Evolutionary conservation across 2,329 filamentous ascomycete genomes (phyloP).

Genomic region (Trichoderma semiorbis): DNA sequence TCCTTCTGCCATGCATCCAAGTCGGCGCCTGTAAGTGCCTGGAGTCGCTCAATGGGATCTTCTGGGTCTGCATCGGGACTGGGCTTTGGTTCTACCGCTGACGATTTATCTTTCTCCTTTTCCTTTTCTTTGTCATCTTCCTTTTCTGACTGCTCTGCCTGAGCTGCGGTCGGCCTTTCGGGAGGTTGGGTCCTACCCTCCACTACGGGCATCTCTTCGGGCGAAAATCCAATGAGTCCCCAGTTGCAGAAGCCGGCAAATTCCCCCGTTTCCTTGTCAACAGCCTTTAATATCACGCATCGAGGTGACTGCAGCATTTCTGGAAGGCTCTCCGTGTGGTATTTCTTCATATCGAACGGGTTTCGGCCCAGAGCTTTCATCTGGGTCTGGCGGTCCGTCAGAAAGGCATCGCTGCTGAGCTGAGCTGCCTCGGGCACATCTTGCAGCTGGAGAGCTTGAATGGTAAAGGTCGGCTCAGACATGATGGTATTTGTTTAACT

Average conservation of each 20-base stretch:
- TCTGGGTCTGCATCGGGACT: not conserved
- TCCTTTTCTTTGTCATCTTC: not conserved
- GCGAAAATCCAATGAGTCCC: constrained; percentile 31
- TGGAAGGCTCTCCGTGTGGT: constrained; percentile 26
- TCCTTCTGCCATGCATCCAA: constrained; percentile 31
- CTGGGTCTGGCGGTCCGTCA: constrained; percentile 34
- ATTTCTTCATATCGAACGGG: constrained; percentile 29
- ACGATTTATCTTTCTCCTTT: not conserved
- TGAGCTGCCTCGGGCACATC: constrained; percentile 31
- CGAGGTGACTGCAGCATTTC: constrained; percentile 24
- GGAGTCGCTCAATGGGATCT: constrained; percentile 30
- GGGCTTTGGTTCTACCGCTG: constrained; percentile 1
- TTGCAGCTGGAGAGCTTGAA: constrained; percentile 23
- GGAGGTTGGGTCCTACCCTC: constrained; percentile 19
- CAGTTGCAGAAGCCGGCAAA: constrained; percentile 32
- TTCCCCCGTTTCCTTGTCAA: constrained; percentile 28
- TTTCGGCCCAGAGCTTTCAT: constrained; percentile 33
- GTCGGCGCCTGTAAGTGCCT: constrained; percentile 30
- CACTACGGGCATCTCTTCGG: constrained; percentile 24
- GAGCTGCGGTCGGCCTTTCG: not conserved
- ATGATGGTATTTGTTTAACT: constrained; percentile 11
- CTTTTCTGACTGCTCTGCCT: not conserved
- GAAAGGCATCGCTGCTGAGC: constrained; percentile 31
- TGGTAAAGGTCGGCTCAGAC: constrained; percentile 22
- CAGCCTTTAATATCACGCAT: constrained; percentile 32